Evolutionary conservation across 345 rosid species (phyloP), one percentile per base, ranked within the genome.

Genomic region (Arabidopsis suecica): DNA sequence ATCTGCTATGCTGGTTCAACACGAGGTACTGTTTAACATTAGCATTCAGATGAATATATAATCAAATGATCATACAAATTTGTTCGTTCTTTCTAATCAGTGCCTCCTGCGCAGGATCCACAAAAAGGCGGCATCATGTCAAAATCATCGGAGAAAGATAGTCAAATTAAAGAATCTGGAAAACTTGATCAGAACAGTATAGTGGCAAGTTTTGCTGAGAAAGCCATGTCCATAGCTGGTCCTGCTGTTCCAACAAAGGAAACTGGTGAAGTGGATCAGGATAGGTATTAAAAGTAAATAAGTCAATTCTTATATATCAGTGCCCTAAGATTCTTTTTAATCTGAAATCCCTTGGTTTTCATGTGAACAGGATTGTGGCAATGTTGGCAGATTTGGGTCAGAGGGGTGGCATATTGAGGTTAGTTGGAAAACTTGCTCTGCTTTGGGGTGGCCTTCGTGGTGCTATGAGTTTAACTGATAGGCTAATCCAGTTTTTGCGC

Each of bases 361-460:
- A 54, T 65, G 47, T 75, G 64, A 74, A 69, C 86, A 95, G 99
- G 84, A 75, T 95, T 68, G 99, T 95, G 32, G 85, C 93, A 6
- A 85, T 91, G 89, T 75, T 95, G 78, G 83, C 97, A 42, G 96
- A 88, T 55, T 79, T 86, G 83, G 99, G 97, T 62, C 97, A 95
- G 84, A 92, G 79, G 86, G 99, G 99, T 78, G 99, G 99, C 70
- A 74, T 92, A 69, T 64, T 90, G 82, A 86, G 37, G 82, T 86
- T 95, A 65, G 90, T 91, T 79, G 92, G 97, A 57, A 95, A 95
- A 83, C 62, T 91, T 82, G 99, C 99, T 67, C 78, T 95, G 87
- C 97, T 95, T 83, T 95, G 99, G 99, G 99, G 97, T 82, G 99
- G 99, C 68, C 77, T 95, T 71, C 97, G 99, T 36, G 97, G 96